phyloP scores from a whole-genome alignment of 2,329 filamentous ascomycete genomes.

The Cytospora leucostoma region DNA sequence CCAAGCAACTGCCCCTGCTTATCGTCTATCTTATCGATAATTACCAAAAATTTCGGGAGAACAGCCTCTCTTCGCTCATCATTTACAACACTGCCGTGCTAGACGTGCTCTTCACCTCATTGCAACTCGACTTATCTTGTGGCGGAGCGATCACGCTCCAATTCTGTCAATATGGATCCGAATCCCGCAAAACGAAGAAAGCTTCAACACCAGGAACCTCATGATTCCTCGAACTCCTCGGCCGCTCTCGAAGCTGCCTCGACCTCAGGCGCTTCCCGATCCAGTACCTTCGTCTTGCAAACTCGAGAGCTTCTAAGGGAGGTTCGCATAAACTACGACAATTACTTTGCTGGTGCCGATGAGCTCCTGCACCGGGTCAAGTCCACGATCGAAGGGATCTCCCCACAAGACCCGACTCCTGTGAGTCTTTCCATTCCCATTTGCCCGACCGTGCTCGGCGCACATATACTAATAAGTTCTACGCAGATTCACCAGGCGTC shows the following conservation, averaged over 20 bases:
- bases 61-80: not conserved
- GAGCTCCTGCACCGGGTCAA: conserved; percentile 54
- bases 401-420: conserved; percentile 50
- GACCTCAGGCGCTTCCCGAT: conserved; percentile 36
- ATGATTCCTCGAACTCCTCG: conserved; percentile 18
- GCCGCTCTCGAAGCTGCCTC: conserved; percentile 34
- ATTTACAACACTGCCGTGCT: not conserved
- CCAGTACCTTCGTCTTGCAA: conserved; percentile 60
- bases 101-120: not conserved
- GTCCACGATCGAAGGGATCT: conserved; percentile 52
- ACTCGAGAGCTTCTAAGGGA: conserved; percentile 61
- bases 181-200: conserved; percentile 40
- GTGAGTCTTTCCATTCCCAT: conserved; percentile 42
- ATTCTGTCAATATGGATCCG: conserved; percentile 34
- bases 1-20: not conserved
- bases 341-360: conserved; percentile 51
- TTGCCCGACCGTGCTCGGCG: not conserved
- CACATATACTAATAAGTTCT: not conserved
- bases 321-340: conserved; percentile 53
- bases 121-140: not conserved
- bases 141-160: not conserved
- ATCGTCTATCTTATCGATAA: conserved; percentile 1
- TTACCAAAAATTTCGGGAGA: conserved; percentile 3
- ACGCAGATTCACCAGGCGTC: conserved; percentile 68
- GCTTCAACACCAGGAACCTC: conserved; percentile 33